Evolutionary conservation across 2,329 filamentous ascomycete species (phyloP).

Genomic region (Paramyrothecium sp.): DNA sequence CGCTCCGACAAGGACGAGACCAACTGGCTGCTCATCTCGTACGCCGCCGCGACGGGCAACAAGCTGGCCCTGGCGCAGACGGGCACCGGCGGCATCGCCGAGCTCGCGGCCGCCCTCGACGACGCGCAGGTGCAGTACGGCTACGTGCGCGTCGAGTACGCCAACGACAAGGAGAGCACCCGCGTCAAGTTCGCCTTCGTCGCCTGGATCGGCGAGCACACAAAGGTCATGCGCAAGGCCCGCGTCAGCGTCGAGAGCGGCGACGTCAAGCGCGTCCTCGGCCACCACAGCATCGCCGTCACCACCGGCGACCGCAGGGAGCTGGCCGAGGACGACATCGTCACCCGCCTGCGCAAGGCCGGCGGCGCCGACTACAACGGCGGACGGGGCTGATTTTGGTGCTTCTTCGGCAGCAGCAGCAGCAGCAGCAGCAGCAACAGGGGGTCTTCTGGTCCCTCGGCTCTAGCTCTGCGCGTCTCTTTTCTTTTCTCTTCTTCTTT

Average conservation of each 20-base stretch:
- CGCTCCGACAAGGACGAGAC: conserved; percentile 63
- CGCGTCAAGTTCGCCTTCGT: conserved; percentile 68
- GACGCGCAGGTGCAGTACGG: conserved; percentile 63
- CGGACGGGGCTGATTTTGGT: conserved; percentile 47
- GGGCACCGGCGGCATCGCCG: conserved; percentile 58
- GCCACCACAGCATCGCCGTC: conserved; percentile 65
- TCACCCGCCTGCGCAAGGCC: conserved; percentile 59
- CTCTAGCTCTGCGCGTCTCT: no score
- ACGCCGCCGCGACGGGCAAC: conserved; percentile 54
- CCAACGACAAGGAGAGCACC: conserved; percentile 68
- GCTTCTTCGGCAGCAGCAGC: no score
- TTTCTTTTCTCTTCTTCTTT: no score
- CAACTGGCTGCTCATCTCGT: conserved; percentile 68
- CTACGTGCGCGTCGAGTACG: conserved; percentile 66
- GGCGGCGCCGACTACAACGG: conserved; percentile 73
- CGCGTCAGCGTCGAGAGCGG: conserved; percentile 67
- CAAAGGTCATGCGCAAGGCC: conserved; percentile 69
- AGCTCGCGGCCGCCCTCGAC: conserved; percentile 56
- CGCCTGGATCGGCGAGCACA: conserved; percentile 65
- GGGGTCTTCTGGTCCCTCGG: no score
- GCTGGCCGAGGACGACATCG: conserved; percentile 60
- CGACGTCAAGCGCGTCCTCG: conserved; percentile 60
- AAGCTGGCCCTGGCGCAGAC: conserved; percentile 54
- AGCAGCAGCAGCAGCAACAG: no score
- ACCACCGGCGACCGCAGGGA: conserved; percentile 61